phyloP scores from a whole-genome alignment of 176 grass and related monocot genomes.

The Carex cristatella region DNA sequence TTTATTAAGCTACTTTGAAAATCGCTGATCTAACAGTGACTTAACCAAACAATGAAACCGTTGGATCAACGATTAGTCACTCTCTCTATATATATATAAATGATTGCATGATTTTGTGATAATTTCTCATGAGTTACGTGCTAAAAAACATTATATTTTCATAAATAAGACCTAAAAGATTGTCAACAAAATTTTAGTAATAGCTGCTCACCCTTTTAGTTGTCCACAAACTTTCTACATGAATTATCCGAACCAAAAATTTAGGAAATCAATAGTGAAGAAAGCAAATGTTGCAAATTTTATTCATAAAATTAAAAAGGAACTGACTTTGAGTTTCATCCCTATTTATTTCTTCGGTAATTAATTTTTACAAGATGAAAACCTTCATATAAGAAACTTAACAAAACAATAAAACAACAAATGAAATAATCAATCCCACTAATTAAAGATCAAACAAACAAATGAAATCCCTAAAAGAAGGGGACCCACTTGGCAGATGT shows the following conservation, averaged over 20 bases:
- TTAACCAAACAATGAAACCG: no score
- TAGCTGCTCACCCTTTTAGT: neutral
- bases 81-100: neutral
- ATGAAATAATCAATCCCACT: slow-evolving; percentile 3
- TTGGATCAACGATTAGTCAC: no score
- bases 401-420: slow-evolving; percentile 12
- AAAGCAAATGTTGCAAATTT: neutral
- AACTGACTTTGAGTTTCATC: neutral
- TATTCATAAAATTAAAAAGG: neutral
- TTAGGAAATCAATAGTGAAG: neutral
- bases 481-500: slow-evolving; percentile 54
- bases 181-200: neutral
- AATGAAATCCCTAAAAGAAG: slow-evolving; percentile 22
- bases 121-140: neutral
- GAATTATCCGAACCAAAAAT: neutral
- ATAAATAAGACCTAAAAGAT: neutral
- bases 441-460: slow-evolving; percentile 7
- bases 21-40: no score
- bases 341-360: neutral
- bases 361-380: neutral
- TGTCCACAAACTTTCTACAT: neutral
- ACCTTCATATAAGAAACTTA: slow-evolving; percentile 10
- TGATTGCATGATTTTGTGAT: neutral
- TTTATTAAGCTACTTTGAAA: no score
- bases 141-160: neutral